Evolutionary conservation across 768 basidiomycete species (phyloP).

Genomic region (Aureoboletus auriporus): DNA sequence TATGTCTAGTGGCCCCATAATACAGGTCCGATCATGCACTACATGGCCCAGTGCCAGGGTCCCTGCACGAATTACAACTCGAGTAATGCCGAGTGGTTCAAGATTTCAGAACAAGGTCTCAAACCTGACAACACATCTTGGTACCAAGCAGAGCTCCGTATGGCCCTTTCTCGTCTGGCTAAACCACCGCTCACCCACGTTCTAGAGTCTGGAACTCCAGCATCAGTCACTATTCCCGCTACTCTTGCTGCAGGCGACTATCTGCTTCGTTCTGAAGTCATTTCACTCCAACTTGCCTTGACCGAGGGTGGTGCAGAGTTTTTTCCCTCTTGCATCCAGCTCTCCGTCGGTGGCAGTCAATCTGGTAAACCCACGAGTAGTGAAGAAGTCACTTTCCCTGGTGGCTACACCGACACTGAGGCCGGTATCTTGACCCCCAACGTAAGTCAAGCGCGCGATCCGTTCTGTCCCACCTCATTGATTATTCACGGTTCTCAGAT

Average conservation of each 20-base stretch:
- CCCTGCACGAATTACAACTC: conserved; percentile 56
- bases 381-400: conserved; percentile 58
- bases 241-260: conserved; percentile 66
- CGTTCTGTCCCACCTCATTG: neutral
- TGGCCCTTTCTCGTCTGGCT: conserved; percentile 7
- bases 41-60: conserved; percentile 61
- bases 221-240: conserved; percentile 39
- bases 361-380: conserved; percentile 16
- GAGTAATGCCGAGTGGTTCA: conserved; percentile 64
- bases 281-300: conserved; percentile 64
- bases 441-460: conserved; percentile 22
- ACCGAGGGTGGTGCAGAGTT: conserved; percentile 48
- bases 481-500: conserved; percentile 13
- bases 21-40: conserved; percentile 65
- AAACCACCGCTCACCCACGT: neutral
- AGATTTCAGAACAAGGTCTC: conserved; percentile 54
- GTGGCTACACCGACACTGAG: conserved; percentile 64
- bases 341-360: conserved; percentile 26
- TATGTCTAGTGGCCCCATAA: conserved; percentile 46
- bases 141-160: conserved; percentile 48
- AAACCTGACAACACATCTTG: conserved; percentile 36
- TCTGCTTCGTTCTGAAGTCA: conserved; percentile 71
- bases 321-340: conserved; percentile 26
- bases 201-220: conserved; percentile 37
- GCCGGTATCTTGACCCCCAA: conserved; percentile 59